Evolutionary conservation across 805 yeast species (phyloP).

Genomic region (Vanderwaltozyma tropicalis): DNA sequence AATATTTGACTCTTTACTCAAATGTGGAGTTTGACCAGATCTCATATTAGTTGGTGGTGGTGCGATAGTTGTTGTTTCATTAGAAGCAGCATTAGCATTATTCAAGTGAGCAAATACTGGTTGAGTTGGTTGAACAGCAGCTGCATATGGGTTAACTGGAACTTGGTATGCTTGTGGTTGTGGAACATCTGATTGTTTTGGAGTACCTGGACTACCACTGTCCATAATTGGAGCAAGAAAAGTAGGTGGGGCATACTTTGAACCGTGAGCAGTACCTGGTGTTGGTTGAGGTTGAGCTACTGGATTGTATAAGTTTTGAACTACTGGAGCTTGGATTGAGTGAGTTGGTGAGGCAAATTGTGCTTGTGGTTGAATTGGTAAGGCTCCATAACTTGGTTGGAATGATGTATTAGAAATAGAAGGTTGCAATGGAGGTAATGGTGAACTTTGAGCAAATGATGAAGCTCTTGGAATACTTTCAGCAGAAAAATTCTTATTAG

Average conservation of each 20-base stretch:
- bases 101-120: constrained; percentile 4
- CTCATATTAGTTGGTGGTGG: constrained; percentile 30
- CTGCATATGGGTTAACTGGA: constrained; percentile 9
- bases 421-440: neutral
- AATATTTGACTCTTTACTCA: constrained; percentile 28
- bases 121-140: constrained; percentile 9
- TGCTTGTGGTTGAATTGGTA: neutral
- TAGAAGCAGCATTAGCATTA: neutral
- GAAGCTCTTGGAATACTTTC: neutral
- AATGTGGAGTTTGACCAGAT: constrained; percentile 29
- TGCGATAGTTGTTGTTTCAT: constrained; percentile 5
- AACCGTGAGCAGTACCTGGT: constrained; percentile 12
- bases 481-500: neutral
- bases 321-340: constrained; percentile 1
- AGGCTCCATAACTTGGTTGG: constrained; percentile 1
- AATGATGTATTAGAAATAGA: neutral
- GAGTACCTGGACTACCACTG: constrained; percentile 18
- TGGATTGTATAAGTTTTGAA: constrained; percentile 2
- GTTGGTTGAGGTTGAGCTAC: constrained; percentile 7
- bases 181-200: constrained; percentile 12
- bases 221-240: constrained; percentile 14
- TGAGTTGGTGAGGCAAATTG: neutral
- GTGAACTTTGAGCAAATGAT: neutral
- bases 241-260: constrained; percentile 15
- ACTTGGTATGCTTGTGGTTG: constrained; percentile 11